A percentile compares a stretch with the other conserved stretches of the same genome.
Conservation (phyloP, 805 yeast genomes). For the Candida khao-thaluensis region DNA sequence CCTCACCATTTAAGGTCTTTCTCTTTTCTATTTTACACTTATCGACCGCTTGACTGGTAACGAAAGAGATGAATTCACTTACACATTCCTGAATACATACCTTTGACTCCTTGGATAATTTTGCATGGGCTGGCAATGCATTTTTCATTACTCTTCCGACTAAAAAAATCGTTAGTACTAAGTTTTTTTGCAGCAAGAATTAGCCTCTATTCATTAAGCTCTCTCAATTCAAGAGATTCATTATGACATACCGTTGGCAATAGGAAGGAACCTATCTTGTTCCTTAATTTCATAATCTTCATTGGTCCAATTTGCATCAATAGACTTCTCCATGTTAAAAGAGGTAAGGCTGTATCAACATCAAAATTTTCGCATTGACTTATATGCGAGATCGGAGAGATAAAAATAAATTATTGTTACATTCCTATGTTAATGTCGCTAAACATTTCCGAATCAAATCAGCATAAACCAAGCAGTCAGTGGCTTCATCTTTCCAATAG, state of each 20-base stretch:
- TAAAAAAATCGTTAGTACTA: slow-evolving; percentile 16
- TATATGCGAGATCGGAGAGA: slow-evolving; percentile 23
- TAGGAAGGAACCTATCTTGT: slow-evolving; percentile 44
- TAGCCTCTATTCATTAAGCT: no score
- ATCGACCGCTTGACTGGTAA: slow-evolving; percentile 79
- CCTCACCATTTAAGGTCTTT: slow-evolving; percentile 79
- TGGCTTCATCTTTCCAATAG: slow-evolving; percentile 37
- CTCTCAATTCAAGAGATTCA: background rate
- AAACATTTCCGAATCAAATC: slow-evolving; percentile 25
- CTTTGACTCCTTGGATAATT: slow-evolving; percentile 75
- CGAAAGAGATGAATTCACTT: slow-evolving; percentile 75
- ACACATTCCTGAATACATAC: slow-evolving; percentile 84
- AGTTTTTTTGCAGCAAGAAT: slow-evolving; percentile 1
- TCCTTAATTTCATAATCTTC: slow-evolving; percentile 43
- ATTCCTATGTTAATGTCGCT: slow-evolving; percentile 14
- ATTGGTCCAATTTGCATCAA: slow-evolving; percentile 17
- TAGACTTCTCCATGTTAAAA: slow-evolving; percentile 8
- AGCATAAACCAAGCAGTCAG: slow-evolving; percentile 31
- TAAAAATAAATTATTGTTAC: slow-evolving; percentile 7
- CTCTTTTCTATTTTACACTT: slow-evolving; percentile 68
- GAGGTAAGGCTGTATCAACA: slow-evolving; percentile 1
- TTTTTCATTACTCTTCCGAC: slow-evolving; percentile 75
- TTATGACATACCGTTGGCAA: slow-evolving; percentile 38
- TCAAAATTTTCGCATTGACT: slow-evolving; percentile 3
- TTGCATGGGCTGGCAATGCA: slow-evolving; percentile 70